Evolutionary conservation across 2,329 filamentous ascomycete species (phyloP).

Genomic region (Corynespora cassiicola): DNA sequence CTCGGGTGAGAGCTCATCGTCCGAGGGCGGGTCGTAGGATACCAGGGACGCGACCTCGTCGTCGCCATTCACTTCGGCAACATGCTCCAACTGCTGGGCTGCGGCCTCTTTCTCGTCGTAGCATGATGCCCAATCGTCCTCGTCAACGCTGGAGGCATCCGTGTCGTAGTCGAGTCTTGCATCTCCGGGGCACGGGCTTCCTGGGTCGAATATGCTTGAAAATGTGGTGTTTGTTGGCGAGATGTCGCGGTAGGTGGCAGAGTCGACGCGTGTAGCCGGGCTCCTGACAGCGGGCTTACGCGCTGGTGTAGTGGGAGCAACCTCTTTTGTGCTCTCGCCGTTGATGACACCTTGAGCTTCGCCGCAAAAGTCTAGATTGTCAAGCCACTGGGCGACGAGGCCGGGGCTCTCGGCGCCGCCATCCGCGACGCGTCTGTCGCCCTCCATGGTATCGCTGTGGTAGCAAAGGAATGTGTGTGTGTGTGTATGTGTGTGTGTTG

Average conservation of each 20-base stretch:
- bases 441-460: no score
- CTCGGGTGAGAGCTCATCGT: not conserved
- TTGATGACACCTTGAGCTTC: no score
- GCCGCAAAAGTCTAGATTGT: no score
- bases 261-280: no score
- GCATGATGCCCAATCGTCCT: slow-evolving; percentile 4
- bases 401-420: no score
- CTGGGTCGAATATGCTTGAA: slow-evolving; percentile 29
- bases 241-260: slow-evolving; percentile 11
- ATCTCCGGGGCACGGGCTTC: not conserved
- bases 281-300: no score
- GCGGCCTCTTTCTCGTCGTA: not conserved
- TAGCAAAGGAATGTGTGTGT: no score
- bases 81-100: not conserved
- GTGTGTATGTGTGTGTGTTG: no score
- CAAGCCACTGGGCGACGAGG: no score
- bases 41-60: slow-evolving; percentile 1
- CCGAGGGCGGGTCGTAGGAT: slow-evolving; percentile 2
- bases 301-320: no score
- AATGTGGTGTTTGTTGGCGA: slow-evolving; percentile 36
- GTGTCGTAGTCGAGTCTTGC: slow-evolving; percentile 10
- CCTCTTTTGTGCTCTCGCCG: no score
- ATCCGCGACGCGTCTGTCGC: no score
- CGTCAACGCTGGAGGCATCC: slow-evolving; percentile 11
- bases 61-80: slow-evolving; percentile 2